Base-by-base conservation (phyloP, 768 basidiomycete species). In the Phylloporus sp. region DNA sequence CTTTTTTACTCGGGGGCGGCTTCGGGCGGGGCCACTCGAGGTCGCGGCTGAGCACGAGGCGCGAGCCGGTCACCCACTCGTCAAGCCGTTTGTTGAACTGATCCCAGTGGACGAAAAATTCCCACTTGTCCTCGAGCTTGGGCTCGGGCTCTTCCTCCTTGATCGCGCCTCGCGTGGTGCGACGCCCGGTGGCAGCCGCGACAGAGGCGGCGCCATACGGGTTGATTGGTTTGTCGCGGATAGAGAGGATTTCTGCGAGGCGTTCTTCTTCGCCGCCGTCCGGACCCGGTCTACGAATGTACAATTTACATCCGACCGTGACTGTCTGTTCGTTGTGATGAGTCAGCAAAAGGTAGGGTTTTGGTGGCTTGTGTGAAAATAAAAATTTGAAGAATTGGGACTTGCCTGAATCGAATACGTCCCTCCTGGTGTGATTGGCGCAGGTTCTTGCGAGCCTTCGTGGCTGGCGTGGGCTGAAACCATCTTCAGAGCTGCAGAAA, bases 41-140 rank as follows among this genome's bases (percentile, higher is more conserved):
- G 64, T 97, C 94, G 57, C 86, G 80, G 53, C 74, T 78, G 40
- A 95, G 76, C 36, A 98, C 80, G 50, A 99, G 80, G 35, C 95
- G 83, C 1, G 89, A 86, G 15, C 90, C 91, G 13, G 88, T 73
- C 22, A 99, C 87, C 97, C 97, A 99, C 49, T 97, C 97, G 66
- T 99, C 97, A 35, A 98, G 77, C 56, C 97, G 94, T 70, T 99
- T 99, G 77, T 99, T 99, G 80, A 97, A 98, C 58, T 91, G 84
- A 61, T 97, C 93, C 86, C 95, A 99, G 65, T 99, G 97, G 18
- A 98, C 92, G 64, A 98, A 99, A 76, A 85, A 98, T 69, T 98
- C 95, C 69, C 82, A 80, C 60, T 88, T 85, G 67, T 93, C 91
- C 62, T 86, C 86, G 9, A 82, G 79, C 51, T 79, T 79, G 34